These are phyloP conservation scores for Tetradesmus lagerheimii DNA, from an alignment of 139 green algal genomes.

Conservation along the genomic window DNA sequence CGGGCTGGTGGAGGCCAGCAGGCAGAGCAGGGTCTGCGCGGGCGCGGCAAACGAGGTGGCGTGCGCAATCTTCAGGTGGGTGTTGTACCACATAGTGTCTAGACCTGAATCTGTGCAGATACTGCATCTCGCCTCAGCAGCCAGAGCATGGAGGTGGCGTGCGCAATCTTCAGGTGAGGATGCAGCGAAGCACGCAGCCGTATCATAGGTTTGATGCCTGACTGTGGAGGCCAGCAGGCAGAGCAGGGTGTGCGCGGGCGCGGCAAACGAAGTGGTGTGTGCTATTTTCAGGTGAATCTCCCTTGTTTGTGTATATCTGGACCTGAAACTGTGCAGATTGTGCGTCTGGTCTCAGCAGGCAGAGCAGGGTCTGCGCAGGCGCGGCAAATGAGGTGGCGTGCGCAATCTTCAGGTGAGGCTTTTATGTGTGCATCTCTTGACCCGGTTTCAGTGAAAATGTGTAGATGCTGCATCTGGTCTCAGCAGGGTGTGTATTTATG, in stretches of 20 bases:
- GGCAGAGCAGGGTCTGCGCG: slow-evolving; percentile 69
- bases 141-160: slow-evolving; percentile 50
- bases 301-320: too few species aligned
- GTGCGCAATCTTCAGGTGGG: slow-evolving; percentile 59
- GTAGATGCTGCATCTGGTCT: too few species aligned
- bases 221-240: slow-evolving; percentile 73
- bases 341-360: slow-evolving; percentile 6
- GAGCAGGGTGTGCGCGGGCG: slow-evolving; percentile 66
- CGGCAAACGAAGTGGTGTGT: slow-evolving; percentile 57
- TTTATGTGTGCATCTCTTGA: too few species aligned
- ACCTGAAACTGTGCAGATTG: too few species aligned
- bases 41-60: slow-evolving; percentile 62
- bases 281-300: slow-evolving; percentile 57
- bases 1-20: slow-evolving; percentile 72
- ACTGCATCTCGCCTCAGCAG: too few species aligned
- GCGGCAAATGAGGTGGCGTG: slow-evolving; percentile 58
- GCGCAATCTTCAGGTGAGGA: not conserved
- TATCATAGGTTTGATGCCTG: too few species aligned
- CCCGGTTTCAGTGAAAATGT: too few species aligned
- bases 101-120: too few species aligned
- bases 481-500: too few species aligned
- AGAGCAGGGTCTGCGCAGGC: slow-evolving; percentile 68
- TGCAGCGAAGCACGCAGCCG: not conserved
- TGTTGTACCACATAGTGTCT: not conserved
- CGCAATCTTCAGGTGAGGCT: slow-evolving; percentile 57